Conservation (phyloP, 371 early-diverging fungal species). For the Entomophthora muscae region DNA sequence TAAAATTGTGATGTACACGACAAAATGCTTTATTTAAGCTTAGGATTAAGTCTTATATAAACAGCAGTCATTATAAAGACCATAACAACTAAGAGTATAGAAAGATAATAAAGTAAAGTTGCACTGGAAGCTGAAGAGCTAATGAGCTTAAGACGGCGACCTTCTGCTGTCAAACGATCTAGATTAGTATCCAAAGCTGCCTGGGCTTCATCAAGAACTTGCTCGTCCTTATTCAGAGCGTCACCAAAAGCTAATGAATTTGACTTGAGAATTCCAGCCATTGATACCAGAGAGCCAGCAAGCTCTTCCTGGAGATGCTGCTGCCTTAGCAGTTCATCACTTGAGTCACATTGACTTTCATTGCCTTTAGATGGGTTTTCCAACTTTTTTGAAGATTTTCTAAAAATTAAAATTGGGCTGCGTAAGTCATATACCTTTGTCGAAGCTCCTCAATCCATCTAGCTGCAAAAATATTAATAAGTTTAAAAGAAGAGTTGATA, state of each 20-base stretch:
- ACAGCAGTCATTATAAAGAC: not conserved
- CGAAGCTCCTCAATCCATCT: not conserved
- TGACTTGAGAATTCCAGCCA: slow-evolving; percentile 11
- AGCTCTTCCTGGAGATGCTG: slow-evolving; percentile 10
- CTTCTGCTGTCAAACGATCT: not conserved
- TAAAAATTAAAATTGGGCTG: no score
- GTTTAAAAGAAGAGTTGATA: no score
- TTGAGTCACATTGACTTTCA: not conserved
- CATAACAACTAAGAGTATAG: not conserved
- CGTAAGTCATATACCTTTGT: not conserved
- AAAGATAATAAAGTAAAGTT: not conserved
- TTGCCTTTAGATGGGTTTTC: not conserved
- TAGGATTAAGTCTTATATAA: not conserved
- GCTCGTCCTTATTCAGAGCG: slow-evolving; percentile 9
- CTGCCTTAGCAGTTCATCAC: not conserved
- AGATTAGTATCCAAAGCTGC: not conserved
- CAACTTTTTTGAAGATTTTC: not conserved
- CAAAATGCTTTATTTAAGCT: not conserved
- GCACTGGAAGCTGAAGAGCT: not conserved
- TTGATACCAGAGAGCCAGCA: slow-evolving; percentile 9
- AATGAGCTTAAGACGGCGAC: not conserved
- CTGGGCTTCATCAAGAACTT: slow-evolving; percentile 7
- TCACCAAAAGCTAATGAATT: slow-evolving; percentile 12
- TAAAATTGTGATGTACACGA: not conserved
- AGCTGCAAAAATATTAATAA: not conserved